Evolutionary conservation across 1,284 basidiomycete genomes (phyloP).

Genomic region (Trametes sp.): DNA sequence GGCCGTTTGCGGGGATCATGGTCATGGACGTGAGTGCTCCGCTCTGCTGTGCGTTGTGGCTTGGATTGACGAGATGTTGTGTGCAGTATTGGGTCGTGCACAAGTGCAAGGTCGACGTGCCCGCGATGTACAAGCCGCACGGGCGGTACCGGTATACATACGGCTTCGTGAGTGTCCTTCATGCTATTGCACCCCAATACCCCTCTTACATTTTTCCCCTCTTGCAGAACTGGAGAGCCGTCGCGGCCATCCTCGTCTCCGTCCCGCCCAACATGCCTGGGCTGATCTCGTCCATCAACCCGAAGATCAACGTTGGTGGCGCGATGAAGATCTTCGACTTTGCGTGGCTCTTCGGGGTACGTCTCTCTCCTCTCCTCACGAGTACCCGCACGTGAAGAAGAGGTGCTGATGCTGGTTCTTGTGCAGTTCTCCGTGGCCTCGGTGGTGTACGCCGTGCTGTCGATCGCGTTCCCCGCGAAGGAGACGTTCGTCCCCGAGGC

Average conservation of each 20-base stretch:
- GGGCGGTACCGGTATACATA: constrained; percentile 70
- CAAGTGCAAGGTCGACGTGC: constrained; percentile 67
- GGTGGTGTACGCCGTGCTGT: constrained; percentile 58
- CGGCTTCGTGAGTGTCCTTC: constrained; percentile 62
- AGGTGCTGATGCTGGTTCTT: constrained; percentile 8
- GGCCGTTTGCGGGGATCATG: constrained; percentile 79
- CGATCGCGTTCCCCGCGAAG: constrained; percentile 60
- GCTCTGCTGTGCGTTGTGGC: constrained; percentile 1
- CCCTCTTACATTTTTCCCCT: neutral
- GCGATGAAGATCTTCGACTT: constrained; percentile 65
- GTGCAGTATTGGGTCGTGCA: constrained; percentile 73
- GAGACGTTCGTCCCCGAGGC: constrained; percentile 64
- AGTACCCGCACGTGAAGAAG: neutral
- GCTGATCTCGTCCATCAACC: constrained; percentile 70
- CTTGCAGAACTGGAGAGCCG: constrained; percentile 75
- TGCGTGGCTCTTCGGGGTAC: constrained; percentile 75
- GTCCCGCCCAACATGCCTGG: constrained; percentile 74
- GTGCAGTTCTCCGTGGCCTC: constrained; percentile 50
- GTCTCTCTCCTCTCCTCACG: constrained; percentile 34
- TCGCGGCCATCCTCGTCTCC: constrained; percentile 66
- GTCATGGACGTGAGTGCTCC: constrained; percentile 62
- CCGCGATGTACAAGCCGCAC: constrained; percentile 73
- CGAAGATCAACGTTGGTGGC: constrained; percentile 60
- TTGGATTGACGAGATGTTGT: neutral
- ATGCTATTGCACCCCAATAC: neutral